phyloP scores from a whole-genome alignment of 1,139 yeast species.

The Pichia sp. region DNA sequence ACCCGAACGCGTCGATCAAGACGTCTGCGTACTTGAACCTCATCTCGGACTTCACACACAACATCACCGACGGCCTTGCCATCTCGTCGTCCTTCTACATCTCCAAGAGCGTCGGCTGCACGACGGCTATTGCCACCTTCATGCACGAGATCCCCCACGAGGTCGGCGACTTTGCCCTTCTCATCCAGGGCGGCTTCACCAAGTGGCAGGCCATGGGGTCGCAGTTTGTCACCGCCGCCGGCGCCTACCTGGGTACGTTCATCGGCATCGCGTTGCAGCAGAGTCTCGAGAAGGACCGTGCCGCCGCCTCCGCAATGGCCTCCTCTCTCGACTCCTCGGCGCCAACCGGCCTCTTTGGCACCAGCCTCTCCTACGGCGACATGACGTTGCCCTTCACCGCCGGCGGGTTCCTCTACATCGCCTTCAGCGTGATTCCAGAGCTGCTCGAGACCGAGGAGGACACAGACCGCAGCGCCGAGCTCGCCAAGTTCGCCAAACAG shows the following conservation, averaged over 20 bases:
- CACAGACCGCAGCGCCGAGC: conserved; percentile 34
- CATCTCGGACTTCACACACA: conserved; percentile 63
- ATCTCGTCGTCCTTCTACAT: conserved; percentile 61
- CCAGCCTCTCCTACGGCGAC: conserved; percentile 46
- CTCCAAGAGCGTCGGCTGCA: conserved; percentile 52
- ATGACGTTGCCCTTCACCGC: conserved; percentile 65
- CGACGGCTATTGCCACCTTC: conserved; percentile 61
- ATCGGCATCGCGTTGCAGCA: conserved; percentile 50
- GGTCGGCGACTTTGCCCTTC: conserved; percentile 66
- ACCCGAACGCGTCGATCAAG: conserved; percentile 33
- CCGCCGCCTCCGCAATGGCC: conserved; percentile 2
- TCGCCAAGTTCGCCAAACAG: conserved; percentile 39
- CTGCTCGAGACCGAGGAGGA: conserved; percentile 42
- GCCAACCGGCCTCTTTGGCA: conserved; percentile 44
- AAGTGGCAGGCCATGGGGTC: conserved; percentile 58
- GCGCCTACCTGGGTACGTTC: conserved; percentile 60
- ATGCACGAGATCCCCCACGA: conserved; percentile 76
- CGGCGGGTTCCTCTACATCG: conserved; percentile 65
- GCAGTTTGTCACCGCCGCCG: conserved; percentile 58
- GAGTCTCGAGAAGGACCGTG: conserved; percentile 8
- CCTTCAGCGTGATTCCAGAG: conserved; percentile 65
- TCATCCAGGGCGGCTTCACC: conserved; percentile 60
- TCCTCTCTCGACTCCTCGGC: conserved; percentile 26
- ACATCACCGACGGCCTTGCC: conserved; percentile 68
- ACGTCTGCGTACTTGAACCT: conserved; percentile 58